A percentile compares a stretch with the other conserved stretches of the same genome.
Conservation (phyloP, 2,329 filamentous ascomycete genomes). For the Exophiala sp. region DNA sequence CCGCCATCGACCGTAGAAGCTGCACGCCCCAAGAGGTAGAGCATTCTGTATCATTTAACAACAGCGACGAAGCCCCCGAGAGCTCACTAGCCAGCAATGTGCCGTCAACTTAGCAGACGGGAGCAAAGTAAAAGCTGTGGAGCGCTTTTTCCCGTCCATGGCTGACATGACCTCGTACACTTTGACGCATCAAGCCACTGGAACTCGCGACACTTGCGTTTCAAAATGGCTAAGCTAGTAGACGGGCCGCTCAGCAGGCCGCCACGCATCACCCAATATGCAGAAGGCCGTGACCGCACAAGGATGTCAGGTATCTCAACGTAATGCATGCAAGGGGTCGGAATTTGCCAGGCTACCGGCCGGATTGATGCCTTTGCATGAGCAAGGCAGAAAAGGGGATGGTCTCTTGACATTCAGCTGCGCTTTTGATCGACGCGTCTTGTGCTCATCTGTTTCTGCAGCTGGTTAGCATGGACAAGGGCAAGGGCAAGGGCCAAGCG, state of each 20-base stretch:
- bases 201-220: too few species aligned
- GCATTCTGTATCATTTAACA: too few species aligned
- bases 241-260: constrained; percentile 1
- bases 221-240: not conserved
- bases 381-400: not conserved
- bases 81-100: not conserved
- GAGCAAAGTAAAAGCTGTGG: not conserved
- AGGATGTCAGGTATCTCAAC: not conserved
- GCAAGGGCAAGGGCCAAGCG: not conserved
- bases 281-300: not conserved
- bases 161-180: not conserved
- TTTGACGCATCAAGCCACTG: too few species aligned
- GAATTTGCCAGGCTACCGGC: not conserved
- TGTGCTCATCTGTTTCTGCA: constrained; percentile 8
- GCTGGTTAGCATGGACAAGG: not conserved
- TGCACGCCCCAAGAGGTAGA: too few species aligned
- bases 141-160: not conserved
- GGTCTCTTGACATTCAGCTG: constrained; percentile 2
- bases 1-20: too few species aligned
- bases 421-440: constrained; percentile 4
- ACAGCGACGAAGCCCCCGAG: not conserved
- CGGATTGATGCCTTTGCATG: constrained; percentile 15
- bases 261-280: constrained; percentile 1
- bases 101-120: not conserved
- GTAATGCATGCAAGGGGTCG: not conserved